phyloP scores from a whole-genome alignment of 2,329 filamentous ascomycete genomes.

The Aureobasidium sp. region DNA sequence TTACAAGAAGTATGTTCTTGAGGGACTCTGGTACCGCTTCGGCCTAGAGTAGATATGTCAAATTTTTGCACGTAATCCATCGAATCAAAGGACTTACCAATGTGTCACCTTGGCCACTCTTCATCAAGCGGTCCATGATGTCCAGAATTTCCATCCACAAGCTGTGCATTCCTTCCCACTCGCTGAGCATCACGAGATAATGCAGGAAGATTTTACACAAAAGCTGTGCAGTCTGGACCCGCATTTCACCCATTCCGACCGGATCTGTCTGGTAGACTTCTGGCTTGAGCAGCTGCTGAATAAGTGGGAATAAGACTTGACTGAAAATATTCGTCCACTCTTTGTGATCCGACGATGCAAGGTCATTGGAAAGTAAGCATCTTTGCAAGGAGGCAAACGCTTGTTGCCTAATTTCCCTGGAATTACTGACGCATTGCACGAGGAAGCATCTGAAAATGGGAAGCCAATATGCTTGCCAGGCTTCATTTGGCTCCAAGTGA shows the following conservation, averaged over 20 bases:
- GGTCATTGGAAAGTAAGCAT: constrained; percentile 73
- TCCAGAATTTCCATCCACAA: constrained; percentile 89
- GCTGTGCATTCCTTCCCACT: constrained; percentile 83
- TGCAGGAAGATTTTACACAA: constrained; percentile 94
- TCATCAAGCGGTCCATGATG: constrained; percentile 93
- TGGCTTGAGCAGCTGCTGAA: constrained; percentile 79
- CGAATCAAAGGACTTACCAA: constrained; percentile 9
- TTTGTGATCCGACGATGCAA: constrained; percentile 76
- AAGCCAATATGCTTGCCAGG: constrained; percentile 97
- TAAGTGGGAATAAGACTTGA: constrained; percentile 87
- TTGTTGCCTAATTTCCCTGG: constrained; percentile 82
- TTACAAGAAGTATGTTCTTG: constrained; percentile 93
- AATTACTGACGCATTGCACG: constrained; percentile 87
- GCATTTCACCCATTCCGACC: constrained; percentile 88
- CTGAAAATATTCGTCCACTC: constrained; percentile 88
- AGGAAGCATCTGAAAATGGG: constrained; percentile 87
- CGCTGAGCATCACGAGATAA: constrained; percentile 76
- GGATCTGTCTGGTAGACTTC: constrained; percentile 90
- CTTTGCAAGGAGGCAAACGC: constrained; percentile 82
- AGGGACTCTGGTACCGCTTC: constrained; percentile 92
- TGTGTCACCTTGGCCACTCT: constrained; percentile 72
- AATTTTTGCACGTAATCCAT: neutral
- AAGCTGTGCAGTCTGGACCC: constrained; percentile 82
- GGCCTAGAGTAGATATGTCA: constrained; percentile 50
- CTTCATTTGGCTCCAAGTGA: constrained; percentile 65